phyloP scores from a whole-genome alignment of 208 protist genomes.

The Perkinsela sp. region DNA sequence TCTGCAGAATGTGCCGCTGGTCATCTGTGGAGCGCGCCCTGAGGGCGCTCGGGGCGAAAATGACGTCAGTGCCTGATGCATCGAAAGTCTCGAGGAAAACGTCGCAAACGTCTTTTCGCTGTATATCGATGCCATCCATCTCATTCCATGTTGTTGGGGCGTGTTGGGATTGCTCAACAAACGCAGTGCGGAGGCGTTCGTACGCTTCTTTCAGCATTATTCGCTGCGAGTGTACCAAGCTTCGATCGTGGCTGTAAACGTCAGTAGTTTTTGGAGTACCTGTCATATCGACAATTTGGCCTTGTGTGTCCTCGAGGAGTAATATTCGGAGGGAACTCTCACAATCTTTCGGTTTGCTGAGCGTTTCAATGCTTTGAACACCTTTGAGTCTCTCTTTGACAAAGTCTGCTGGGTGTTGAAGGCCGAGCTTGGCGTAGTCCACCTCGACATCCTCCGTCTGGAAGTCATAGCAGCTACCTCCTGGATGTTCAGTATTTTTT shows the following conservation, averaged over 20 bases:
- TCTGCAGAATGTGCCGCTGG: not conserved
- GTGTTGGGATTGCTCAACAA: not conserved
- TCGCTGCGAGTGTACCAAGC: not conserved
- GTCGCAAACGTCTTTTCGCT: not conserved
- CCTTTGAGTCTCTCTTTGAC: too few species aligned
- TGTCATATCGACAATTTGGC: too few species aligned
- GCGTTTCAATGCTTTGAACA: not conserved
- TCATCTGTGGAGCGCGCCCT: not conserved
- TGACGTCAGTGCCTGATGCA: not conserved
- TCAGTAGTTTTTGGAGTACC: not conserved
- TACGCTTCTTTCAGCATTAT: not conserved
- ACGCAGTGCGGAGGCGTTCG: not conserved
- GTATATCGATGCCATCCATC: not conserved
- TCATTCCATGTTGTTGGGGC: not conserved
- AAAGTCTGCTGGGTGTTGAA: constrained; percentile 13
- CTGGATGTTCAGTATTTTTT: too few species aligned
- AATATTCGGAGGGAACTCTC: not conserved
- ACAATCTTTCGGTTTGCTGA: too few species aligned
- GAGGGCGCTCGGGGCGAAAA: not conserved
- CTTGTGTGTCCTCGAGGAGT: not conserved
- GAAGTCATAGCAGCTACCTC: too few species aligned
- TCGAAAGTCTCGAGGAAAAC: not conserved
- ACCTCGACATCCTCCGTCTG: constrained; percentile 31
- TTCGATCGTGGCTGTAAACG: not conserved
- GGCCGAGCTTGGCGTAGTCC: constrained; percentile 17